Evolutionary conservation across 1,139 yeast genomes (phyloP).

Genomic region (Candida sp.): DNA sequence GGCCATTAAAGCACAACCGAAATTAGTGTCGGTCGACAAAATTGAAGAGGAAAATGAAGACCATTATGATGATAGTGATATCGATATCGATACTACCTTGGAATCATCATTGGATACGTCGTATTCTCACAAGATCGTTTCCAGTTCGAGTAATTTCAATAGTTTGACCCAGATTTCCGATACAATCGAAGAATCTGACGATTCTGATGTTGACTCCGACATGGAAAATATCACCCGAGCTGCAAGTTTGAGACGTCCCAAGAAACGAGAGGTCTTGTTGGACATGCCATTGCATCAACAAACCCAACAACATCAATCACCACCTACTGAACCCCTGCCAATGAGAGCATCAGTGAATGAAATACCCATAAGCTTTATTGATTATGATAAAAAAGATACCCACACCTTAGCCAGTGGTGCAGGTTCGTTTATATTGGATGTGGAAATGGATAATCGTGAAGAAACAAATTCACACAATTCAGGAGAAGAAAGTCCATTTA

Average conservation of each 20-base stretch:
- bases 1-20: conserved; percentile 70
- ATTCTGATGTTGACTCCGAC: conserved; percentile 46
- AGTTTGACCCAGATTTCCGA: conserved; percentile 11
- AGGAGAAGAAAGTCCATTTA: conserved; percentile 28
- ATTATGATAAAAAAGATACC: background rate
- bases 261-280: conserved; percentile 11
- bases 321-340: conserved; percentile 3
- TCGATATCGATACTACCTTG: conserved; percentile 6
- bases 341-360: background rate
- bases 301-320: conserved; percentile 5
- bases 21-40: conserved; percentile 54
- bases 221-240: conserved; percentile 47
- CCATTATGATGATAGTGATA: conserved; percentile 23
- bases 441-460: conserved; percentile 24
- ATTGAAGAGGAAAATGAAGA: conserved; percentile 52
- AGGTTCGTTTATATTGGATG: conserved; percentile 36
- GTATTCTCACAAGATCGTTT: background rate
- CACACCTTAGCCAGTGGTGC: conserved; percentile 3
- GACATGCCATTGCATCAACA: conserved; percentile 4
- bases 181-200: conserved; percentile 17
- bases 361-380: background rate
- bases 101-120: background rate
- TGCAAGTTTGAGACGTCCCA: conserved; percentile 28
- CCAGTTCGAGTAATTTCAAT: conserved; percentile 5
- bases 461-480: conserved; percentile 9